Base-by-base conservation (phyloP, 2,329 filamentous ascomycete species). In the Thelonectria olida region DNA sequence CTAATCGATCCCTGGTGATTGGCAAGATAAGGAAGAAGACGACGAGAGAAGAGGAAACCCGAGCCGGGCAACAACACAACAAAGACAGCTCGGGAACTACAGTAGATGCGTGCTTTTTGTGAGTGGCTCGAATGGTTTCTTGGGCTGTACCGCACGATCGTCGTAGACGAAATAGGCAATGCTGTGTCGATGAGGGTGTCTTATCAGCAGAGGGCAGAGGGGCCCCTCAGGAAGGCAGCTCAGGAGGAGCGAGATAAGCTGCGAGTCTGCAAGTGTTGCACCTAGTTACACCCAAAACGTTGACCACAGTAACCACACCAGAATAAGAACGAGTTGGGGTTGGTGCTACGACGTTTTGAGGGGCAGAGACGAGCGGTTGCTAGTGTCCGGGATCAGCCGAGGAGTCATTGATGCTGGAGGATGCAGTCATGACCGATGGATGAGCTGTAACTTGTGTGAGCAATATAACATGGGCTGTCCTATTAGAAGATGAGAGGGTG, bases 301-400 rank as follows among this genome's bases (percentile, higher is more conserved):
- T 31, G 23, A 53, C 50, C 36, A 42, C 50, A 53, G 25, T 39
- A 44, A 23, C 20, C 31, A 23, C 22, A 50, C 47, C 25, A 9
- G 25, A 27, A 27, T 9, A 27, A 27, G 25, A 27, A 27, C 25
- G 12, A 31, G 28, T 31, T 31, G 25, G 20, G 36, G 50, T 41
- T 42, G 25, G 17, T 25, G 10, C 22, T 17, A 17, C 23, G 28
- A 31, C n/a, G n/a, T n/a, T 44, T 44, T 19, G 12, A 7, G 8
- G 13, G 12, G 45, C 6, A 7, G 27, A 20, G 25, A 22, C 5
- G 17, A 20, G 15, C 13, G 22, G 27, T 7, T 36, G 17, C 19
- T 47, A 53, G 55, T 28, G 47, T 31, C 55, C 55, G 55, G 31
- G 39, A 58, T 58, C 55, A 52, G 28, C 55, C 55, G 55, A 39